phyloP scores from a whole-genome alignment of 2,329 filamentous ascomycete genomes.

The Mariannaea elegans region DNA sequence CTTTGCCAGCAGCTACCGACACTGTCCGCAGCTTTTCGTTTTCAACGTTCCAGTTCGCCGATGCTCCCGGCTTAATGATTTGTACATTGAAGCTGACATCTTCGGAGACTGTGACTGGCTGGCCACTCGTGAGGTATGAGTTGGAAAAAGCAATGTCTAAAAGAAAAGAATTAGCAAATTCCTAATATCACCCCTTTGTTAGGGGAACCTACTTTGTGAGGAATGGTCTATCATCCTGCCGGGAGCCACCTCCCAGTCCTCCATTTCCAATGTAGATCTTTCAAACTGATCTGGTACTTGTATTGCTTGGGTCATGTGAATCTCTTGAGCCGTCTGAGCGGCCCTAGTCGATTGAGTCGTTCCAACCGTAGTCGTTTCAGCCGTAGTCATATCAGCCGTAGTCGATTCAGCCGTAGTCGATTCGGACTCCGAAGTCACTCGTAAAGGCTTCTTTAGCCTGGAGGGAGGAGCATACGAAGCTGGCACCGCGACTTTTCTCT shows the following conservation, averaged over 20 bases:
- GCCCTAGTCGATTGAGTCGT: neutral
- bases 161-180: neutral
- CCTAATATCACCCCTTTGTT: neutral
- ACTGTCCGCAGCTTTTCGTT: constrained; percentile 48
- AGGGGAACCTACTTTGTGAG: constrained; percentile 47
- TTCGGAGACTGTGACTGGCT: constrained; percentile 47
- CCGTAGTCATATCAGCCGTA: neutral
- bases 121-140: constrained; percentile 49
- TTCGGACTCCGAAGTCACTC: neutral
- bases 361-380: neutral
- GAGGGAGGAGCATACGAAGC: neutral
- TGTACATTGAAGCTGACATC: constrained; percentile 53
- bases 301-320: neutral
- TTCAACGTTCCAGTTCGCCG: constrained; percentile 43
- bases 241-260: constrained; percentile 57
- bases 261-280: constrained; percentile 45
- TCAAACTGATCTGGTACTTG: neutral
- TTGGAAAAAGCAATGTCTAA: constrained; percentile 56
- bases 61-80: constrained; percentile 50
- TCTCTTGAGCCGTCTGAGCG: neutral
- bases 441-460: neutral
- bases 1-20: constrained; percentile 52
- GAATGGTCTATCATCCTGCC: constrained; percentile 48
- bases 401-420: neutral
- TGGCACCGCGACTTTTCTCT: neutral